phyloP scores from a whole-genome alignment of 805 yeast genomes.

The Candida manassasensis region DNA sequence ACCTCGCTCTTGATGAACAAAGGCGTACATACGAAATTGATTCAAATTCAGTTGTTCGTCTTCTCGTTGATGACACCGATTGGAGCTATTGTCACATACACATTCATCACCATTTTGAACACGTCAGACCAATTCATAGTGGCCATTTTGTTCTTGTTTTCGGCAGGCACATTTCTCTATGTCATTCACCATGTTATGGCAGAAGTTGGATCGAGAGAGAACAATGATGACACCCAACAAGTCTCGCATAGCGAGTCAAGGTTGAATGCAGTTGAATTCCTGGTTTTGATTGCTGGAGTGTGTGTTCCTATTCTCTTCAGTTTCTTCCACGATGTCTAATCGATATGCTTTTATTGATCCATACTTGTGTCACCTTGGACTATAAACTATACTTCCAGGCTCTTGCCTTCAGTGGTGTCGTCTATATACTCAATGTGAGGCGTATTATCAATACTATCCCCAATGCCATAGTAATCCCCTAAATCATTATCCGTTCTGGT shows the following conservation, averaged over 20 bases:
- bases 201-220: conserved; percentile 17
- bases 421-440: too few relatives aligned
- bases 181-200: conserved; percentile 64
- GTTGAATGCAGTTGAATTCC: conserved; percentile 11
- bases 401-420: too few relatives aligned
- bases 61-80: conserved; percentile 63
- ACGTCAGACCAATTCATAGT: conserved; percentile 32
- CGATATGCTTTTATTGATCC: background rate
- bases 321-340: conserved; percentile 15
- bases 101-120: conserved; percentile 28
- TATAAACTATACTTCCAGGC: background rate
- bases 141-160: conserved; percentile 54
- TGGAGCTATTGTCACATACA: conserved; percentile 50
- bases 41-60: conserved; percentile 43
- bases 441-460: conserved; percentile 2
- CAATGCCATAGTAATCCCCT: conserved; percentile 3
- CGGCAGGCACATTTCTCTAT: conserved; percentile 70
- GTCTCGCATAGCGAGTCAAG: background rate
- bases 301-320: conserved; percentile 23
- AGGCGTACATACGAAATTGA: conserved; percentile 24
- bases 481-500: conserved; percentile 4
- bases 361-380: background rate
- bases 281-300: conserved; percentile 20
- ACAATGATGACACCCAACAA: conserved; percentile 4
- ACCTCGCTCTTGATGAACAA: conserved; percentile 47